phyloP scores from a whole-genome alignment of 192 early-diverging fungal species.

The Pecoramyces ruminantium region DNA sequence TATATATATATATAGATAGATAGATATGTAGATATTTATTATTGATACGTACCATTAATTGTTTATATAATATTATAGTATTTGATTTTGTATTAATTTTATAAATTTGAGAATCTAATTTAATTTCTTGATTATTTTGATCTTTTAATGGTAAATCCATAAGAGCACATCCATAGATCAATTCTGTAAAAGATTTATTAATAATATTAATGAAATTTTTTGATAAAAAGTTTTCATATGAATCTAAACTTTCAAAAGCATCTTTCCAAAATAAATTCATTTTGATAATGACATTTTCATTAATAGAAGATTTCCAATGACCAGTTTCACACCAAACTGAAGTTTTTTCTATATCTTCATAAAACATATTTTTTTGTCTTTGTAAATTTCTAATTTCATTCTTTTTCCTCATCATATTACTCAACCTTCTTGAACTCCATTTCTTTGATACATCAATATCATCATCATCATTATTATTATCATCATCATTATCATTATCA shows the following conservation, averaged over 20 bases:
- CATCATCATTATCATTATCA: too few species aligned
- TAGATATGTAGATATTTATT: too few species aligned
- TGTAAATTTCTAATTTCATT: background rate
- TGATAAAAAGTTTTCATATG: background rate
- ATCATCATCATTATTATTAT: too few species aligned
- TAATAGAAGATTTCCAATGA: background rate
- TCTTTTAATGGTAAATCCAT: background rate
- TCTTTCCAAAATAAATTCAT: background rate
- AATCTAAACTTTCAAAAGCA: background rate
- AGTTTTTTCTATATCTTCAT: background rate
- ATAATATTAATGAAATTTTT: background rate
- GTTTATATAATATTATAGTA: background rate
- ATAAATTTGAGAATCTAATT: background rate
- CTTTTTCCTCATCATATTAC: too few species aligned
- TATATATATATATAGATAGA: too few species aligned
- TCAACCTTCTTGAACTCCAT: too few species aligned
- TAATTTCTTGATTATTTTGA: background rate
- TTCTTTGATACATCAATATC: too few species aligned
- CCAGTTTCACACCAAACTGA: background rate
- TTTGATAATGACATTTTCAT: background rate
- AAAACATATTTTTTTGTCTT: background rate
- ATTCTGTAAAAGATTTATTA: background rate
- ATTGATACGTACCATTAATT: background rate
- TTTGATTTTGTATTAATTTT: background rate
- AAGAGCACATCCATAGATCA: background rate